Evolutionary conservation across 2,329 filamentous ascomycete species (phyloP), one percentile per base, ranked within the genome.

Genomic region (Penicillium sp.): DNA sequence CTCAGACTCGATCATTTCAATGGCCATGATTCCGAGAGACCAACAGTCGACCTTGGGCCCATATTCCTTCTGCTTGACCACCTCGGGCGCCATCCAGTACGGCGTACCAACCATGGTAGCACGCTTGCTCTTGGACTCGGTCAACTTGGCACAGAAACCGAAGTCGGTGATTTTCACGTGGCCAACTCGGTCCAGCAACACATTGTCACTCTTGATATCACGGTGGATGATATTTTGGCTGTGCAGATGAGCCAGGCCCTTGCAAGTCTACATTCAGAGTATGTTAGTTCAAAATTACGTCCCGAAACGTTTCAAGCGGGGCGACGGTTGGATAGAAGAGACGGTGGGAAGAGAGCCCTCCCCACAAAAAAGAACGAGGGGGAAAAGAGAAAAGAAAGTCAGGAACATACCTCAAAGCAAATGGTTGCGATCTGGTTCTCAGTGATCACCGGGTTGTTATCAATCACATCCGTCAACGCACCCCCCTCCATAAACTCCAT

Each of bases 401-500:
- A 24, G 18, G 25, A 8, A 12, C 82, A 72, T 74, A 95, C 91
- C 85, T 98, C 93, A 44, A 86, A 81, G 70, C 91, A 97, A 57
- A 98, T 97, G 4, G 91, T 96, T 8, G 93, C 89, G 63, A 98
- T 98, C 69, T 98, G 93, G 66, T 96, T 89, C 70, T 98, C 93
- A 4, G 86, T 89, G 60, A 98, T 96, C 48, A 84, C 83, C 2
- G 86, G 81, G 70, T 97, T 98, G 74, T 97, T 96, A 72, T 98
- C 93, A 71, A 98, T 98, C 51, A 98, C 90, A 76, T 98, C 93
- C 1, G 93, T 98, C 68, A 98, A 75, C 53, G 93, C 88, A 73
- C 93, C 93, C 61, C 93, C 93, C 73, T 98, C 93, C 93, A 98
- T 98, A 64, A 90, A 98, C 74, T 98, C 93, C 93, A 98, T 95